Evolutionary conservation across 2,329 filamentous ascomycete genomes (phyloP), one percentile per base, ranked within the genome.

Genomic region (Metarhizium sp.): DNA sequence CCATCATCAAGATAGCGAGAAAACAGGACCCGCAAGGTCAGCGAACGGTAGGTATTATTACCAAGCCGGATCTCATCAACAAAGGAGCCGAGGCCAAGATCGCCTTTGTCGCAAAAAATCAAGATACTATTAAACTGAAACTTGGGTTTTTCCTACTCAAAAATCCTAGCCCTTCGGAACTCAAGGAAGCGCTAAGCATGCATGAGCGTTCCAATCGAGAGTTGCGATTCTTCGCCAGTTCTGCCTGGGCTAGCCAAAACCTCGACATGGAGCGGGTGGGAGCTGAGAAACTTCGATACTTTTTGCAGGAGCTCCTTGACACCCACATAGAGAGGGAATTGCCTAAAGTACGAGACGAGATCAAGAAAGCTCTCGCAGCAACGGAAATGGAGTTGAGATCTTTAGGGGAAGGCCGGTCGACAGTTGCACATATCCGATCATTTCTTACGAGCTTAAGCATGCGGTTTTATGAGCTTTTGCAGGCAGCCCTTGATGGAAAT

Each of bases 31-130:
- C 66, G 0, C 54, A 59, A 0, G 66, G 67, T 1, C 42, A 57
- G 2, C 67, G 73, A 0, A 76, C 71, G 1, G 60, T 77, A 14
- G 73, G 73, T 0, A 71, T 77, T 50, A 72, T 75, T 55, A 77
- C 72, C 6, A 75, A 74, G 51, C 71, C 70, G 10, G 74, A 77
- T 59, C 52, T 66, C 11, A 64, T 68, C 34, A 63, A 64, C 29
- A 51, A 59, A 8, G 63, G 60, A 6, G 53, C 58, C 7, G 59
- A 65, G 42, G 48, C 45, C 5, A 57, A 54, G 11, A 66, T 59
- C 55, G 67, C 58, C 62, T 71, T 58, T 57, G 64, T 60, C 18
- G 62, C 55, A 53, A 64, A 56, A 51, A 66, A 62, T 49, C 60
- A 60, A 59, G 69, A 75, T 14, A 66, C 73, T 25, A 75, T 74